Conservation (phyloP, 148 eudicot species). For the Rheum nobile region DNA sequence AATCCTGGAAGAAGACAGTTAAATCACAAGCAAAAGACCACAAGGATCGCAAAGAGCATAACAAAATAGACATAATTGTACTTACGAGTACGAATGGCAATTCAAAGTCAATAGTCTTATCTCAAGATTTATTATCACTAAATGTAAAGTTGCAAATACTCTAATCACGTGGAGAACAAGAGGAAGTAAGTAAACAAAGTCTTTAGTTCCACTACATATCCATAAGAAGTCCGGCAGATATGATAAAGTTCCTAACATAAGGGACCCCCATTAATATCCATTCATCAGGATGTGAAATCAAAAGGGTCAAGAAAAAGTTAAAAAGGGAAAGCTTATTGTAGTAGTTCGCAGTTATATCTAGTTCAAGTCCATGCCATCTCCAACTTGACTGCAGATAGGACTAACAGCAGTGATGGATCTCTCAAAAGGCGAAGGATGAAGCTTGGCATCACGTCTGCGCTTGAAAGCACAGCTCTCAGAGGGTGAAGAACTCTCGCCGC, state of each 20-base stretch:
- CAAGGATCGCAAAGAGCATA: background rate
- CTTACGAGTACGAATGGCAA: background rate
- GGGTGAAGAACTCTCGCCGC: constrained; percentile 29
- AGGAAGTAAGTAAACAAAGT: background rate
- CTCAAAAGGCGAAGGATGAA: constrained; percentile 86
- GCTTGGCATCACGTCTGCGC: constrained; percentile 62
- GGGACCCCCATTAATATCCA: background rate
- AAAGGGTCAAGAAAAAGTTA: background rate
- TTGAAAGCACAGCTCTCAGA: constrained; percentile 64
- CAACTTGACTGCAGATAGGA: constrained; percentile 88
- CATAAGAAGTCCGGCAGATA: background rate
- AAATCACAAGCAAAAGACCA: background rate
- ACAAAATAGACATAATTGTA: background rate
- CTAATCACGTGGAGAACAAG: background rate
- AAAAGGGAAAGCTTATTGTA: background rate
- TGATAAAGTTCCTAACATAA: constrained; percentile 5
- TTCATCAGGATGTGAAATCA: background rate
- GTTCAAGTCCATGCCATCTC: constrained; percentile 98
- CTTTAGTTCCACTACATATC: constrained; percentile 1
- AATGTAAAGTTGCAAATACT: background rate
- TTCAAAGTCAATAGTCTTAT: background rate
- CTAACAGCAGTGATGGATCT: constrained; percentile 74
- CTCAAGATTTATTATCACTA: background rate
- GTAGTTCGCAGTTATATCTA: constrained; percentile 22
- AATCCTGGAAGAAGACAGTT: constrained; percentile 1